Percentiles rank a stretch among this genome's conserved stretches.
Conservation (phyloP, 228 moss, liverwort and hornwort genomes). For the Sphagnum magellanicum region DNA sequence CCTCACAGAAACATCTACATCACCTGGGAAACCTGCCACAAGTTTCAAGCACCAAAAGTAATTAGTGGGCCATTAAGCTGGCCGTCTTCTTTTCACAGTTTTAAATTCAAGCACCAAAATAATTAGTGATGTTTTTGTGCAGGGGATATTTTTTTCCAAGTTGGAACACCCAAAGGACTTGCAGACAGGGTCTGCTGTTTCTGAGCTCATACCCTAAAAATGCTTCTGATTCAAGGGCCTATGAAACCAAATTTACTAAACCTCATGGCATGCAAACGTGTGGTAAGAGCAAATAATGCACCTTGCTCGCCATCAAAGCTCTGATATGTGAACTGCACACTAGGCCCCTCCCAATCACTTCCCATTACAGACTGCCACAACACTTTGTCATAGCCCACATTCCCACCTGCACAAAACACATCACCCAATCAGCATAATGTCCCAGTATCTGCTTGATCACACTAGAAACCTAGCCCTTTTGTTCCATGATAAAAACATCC, state of each 20-base stretch:
- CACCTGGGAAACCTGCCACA: slow-evolving; percentile 71
- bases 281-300: slow-evolving; percentile 4
- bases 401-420: slow-evolving; percentile 46
- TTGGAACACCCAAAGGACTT: no score
- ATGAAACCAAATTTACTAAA: no score
- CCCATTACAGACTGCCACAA: slow-evolving; percentile 55
- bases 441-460: not conserved
- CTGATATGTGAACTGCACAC: slow-evolving; percentile 67
- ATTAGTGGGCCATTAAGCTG: not conserved
- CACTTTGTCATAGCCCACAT: slow-evolving; percentile 85
- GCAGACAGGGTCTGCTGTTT: no score
- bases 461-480: not conserved
- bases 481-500: not conserved
- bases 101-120: not conserved
- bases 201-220: no score
- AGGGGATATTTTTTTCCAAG: no score
- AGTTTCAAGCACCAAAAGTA: not conserved
- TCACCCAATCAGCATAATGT: not conserved
- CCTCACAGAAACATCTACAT: slow-evolving; percentile 61
- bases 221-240: no score
- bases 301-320: slow-evolving; percentile 96
- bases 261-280: no score
- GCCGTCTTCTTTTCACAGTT: not conserved
- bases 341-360: slow-evolving; percentile 41
- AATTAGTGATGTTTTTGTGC: no score